Conservation (phyloP, 441 rosid species). For the Adansonia grandidieri region DNA sequence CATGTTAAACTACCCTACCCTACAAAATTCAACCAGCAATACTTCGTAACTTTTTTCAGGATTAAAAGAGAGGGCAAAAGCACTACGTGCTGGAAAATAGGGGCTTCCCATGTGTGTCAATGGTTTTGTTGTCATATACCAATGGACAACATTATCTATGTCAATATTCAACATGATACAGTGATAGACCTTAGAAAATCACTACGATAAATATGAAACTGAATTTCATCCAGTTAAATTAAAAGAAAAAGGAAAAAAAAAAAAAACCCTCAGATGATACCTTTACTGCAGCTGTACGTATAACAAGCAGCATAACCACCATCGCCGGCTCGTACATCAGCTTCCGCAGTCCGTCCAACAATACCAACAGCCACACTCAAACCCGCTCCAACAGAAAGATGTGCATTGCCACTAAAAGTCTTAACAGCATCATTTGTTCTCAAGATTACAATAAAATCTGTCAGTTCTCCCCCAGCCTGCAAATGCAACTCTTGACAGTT, state of each 20-base stretch:
- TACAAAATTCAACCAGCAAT: no score
- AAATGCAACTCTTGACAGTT: slow-evolving; percentile 3
- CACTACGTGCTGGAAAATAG: neutral
- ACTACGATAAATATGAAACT: neutral
- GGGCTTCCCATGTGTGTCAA: neutral
- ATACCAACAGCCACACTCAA: slow-evolving; percentile 85
- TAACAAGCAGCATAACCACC: slow-evolving; percentile 96
- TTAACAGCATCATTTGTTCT: slow-evolving; percentile 77
- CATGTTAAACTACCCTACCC: no score
- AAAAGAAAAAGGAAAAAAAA: neutral
- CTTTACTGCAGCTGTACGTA: slow-evolving; percentile 97
- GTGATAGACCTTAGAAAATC: neutral
- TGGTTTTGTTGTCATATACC: neutral
- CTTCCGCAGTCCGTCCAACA: slow-evolving; percentile 82
- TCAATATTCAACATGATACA: neutral
- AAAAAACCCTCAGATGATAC: slow-evolving; percentile 36
- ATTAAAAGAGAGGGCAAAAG: neutral
- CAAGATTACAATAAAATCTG: slow-evolving; percentile 79
- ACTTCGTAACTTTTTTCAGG: neutral
- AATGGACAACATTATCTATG: neutral
- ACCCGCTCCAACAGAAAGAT: slow-evolving; percentile 87
- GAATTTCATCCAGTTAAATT: neutral
- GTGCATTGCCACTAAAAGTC: slow-evolving; percentile 83
- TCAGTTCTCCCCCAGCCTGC: slow-evolving; percentile 96
- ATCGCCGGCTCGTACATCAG: slow-evolving; percentile 86